Evolutionary conservation across 148 eudicot species (phyloP).

Genomic region (Camellia sinensis): DNA sequence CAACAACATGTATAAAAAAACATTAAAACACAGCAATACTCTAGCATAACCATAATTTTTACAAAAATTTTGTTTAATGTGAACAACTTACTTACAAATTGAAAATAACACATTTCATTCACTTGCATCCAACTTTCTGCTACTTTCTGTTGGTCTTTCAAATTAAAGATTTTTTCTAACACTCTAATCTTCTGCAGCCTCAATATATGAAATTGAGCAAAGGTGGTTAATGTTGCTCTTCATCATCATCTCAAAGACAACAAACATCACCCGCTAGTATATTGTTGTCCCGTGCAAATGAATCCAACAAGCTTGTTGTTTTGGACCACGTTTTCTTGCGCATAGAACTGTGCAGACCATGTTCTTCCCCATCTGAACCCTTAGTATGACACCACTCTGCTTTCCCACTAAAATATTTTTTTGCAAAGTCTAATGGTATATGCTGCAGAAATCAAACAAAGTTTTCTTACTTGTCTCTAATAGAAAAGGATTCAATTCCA

Average conservation of each 20-base stretch:
- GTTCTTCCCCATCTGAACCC: conserved; percentile 6
- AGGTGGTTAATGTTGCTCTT: no score
- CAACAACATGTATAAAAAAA: no score
- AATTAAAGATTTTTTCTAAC: background rate
- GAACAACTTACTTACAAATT: no score
- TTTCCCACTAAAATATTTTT: background rate
- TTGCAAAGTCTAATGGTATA: background rate
- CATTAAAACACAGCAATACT: no score
- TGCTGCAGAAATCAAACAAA: conserved; percentile 5
- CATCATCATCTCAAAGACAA: conserved; percentile 22
- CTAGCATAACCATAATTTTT: no score
- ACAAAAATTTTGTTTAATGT: no score
- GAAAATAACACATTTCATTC: no score
- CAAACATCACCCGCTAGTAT: conserved; percentile 30
- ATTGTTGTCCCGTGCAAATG: conserved; percentile 26
- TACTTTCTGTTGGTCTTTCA: no score
- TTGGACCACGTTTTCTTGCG: background rate
- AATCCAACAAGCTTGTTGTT: background rate
- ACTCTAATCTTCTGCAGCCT: background rate
- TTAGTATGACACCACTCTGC: background rate
- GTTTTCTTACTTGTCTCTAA: background rate
- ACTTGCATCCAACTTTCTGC: no score
- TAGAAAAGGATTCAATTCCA: background rate
- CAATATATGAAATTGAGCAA: conserved; percentile 18
- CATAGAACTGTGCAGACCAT: conserved; percentile 11